Conservation (phyloP, 106 monocot genomes). For the Acorus gramineus region DNA sequence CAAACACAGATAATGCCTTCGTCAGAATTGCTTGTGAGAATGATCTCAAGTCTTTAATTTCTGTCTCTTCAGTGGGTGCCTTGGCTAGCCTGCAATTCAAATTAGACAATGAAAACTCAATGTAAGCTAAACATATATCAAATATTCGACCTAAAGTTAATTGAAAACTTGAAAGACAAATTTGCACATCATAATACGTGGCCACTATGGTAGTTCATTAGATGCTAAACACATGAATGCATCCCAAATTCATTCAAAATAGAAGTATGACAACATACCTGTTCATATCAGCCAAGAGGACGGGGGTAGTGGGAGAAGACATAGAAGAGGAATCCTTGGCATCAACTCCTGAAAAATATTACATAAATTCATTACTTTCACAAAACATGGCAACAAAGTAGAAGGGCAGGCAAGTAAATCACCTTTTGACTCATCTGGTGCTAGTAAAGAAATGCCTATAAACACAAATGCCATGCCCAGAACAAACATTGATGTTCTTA, state of each 20-base stretch:
- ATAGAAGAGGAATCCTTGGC: slow-evolving; percentile 29
- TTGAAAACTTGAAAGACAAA: too few species aligned
- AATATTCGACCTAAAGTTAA: too few species aligned
- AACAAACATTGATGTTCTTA: slow-evolving; percentile 77
- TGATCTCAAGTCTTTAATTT: slow-evolving; percentile 29
- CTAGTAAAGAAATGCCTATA: slow-evolving; percentile 85
- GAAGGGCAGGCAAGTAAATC: slow-evolving; percentile 5
- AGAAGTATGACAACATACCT: slow-evolving; percentile 20
- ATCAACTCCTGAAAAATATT: slow-evolving; percentile 30
- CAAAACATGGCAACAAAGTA: background rate
- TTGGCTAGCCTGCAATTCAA: slow-evolving; percentile 32
- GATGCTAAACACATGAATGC: too few species aligned
- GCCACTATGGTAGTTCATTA: too few species aligned
- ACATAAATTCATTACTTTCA: background rate
- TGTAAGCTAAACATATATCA: too few species aligned
- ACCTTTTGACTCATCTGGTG: slow-evolving; percentile 89
- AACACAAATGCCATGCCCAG: slow-evolving; percentile 84
- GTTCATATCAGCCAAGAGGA: slow-evolving; percentile 30
- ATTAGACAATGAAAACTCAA: background rate
- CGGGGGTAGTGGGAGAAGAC: slow-evolving; percentile 31
- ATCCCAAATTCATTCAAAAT: background rate
- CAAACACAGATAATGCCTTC: slow-evolving; percentile 31
- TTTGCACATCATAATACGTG: too few species aligned
- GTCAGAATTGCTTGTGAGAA: slow-evolving; percentile 15
- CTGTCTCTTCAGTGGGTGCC: slow-evolving; percentile 31